These are phyloP conservation scores for Malassezia obtusa DNA, from an alignment of 1,284 basidiomycete species.

Conservation along the genomic window DNA sequence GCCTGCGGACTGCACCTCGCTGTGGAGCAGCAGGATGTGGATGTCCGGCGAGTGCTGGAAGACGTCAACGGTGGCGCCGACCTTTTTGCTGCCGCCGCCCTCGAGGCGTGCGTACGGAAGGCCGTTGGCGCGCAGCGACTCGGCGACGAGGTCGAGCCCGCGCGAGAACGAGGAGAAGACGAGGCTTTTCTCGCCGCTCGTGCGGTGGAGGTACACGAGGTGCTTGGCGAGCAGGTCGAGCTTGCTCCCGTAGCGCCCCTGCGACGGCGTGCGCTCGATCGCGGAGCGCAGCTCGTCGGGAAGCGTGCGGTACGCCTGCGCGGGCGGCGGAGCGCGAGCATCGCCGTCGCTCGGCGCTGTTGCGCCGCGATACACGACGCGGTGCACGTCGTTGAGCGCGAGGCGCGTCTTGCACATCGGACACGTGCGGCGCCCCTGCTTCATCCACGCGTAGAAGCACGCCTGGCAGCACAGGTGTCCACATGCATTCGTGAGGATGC, in stretches of 20 bases:
- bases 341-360: background rate
- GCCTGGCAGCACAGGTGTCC: constrained; percentile 37
- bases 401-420: constrained; percentile 37
- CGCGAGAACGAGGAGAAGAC: constrained; percentile 41
- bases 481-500: constrained; percentile 35
- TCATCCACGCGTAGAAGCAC: constrained; percentile 42
- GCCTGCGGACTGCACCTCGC: constrained; percentile 38
- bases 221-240: constrained; percentile 38
- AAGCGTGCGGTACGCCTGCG: constrained; percentile 21
- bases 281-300: constrained; percentile 14
- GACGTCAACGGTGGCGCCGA: constrained; percentile 16
- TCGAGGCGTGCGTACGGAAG: constrained; percentile 28
- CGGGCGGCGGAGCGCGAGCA: background rate
- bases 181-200: constrained; percentile 33
- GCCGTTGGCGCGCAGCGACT: constrained; percentile 33
- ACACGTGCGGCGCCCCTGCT: constrained; percentile 27
- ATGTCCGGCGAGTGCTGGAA: constrained; percentile 26
- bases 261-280: constrained; percentile 17
- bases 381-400: constrained; percentile 29
- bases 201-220: constrained; percentile 22
- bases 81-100: constrained; percentile 22
- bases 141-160: constrained; percentile 37
- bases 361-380: constrained; percentile 26
- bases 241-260: constrained; percentile 38
- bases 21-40: constrained; percentile 38